A percentile compares a stretch with the other conserved stretches of the same genome.
Conservation (phyloP, 768 basidiomycete genomes). For the Chlorophyllum brunneum region DNA sequence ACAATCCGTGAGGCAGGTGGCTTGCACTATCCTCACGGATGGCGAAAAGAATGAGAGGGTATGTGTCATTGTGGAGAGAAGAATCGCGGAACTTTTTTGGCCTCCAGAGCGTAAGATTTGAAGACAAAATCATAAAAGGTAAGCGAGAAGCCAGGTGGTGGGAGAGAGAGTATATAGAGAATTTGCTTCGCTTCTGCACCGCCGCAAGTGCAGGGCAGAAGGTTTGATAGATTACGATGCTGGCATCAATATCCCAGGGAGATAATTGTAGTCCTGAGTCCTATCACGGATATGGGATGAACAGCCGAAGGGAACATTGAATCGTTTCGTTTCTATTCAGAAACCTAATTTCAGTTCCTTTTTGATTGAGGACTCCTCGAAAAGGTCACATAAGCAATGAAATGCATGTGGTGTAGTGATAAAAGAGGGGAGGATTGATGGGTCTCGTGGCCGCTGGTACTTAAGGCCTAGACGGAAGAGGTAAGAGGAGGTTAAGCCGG, state of each 20-base stretch:
- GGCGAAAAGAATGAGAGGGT: background rate
- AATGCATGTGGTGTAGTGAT: background rate
- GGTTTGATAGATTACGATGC: constrained; percentile 5
- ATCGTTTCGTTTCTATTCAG: background rate
- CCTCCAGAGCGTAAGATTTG: background rate
- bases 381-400: background rate
- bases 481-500: background rate
- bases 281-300: constrained; percentile 9
- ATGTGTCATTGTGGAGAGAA: constrained; percentile 1
- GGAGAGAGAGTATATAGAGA: background rate
- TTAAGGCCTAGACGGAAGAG: background rate
- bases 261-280: constrained; percentile 4
- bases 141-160: background rate
- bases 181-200: background rate
- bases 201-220: constrained; percentile 1
- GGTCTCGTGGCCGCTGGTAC: background rate
- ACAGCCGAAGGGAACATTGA: background rate
- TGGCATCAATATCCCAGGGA: constrained; percentile 2
- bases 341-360: background rate
- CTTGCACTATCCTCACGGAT: background rate
- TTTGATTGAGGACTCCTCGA: background rate
- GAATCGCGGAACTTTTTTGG: background rate
- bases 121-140: background rate
- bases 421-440: background rate
- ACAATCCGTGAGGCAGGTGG: background rate